phyloP scores from a whole-genome alignment of 441 rosid species.

The Populus trichocarpa region DNA sequence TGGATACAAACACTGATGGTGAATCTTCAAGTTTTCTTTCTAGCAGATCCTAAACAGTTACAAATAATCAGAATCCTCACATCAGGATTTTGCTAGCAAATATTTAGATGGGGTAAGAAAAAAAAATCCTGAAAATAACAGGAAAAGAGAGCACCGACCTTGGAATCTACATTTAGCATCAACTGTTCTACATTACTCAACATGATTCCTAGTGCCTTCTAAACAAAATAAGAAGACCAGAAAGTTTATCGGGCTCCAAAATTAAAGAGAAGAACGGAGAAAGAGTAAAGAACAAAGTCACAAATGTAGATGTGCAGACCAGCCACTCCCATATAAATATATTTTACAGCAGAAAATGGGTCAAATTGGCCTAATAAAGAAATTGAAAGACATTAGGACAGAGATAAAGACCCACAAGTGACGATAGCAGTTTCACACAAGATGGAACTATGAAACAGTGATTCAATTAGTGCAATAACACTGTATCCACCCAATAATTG shows the following conservation, averaged over 20 bases:
- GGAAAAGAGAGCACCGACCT: constrained; percentile 23
- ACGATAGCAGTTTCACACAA: constrained; percentile 25
- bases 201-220: constrained; percentile 17
- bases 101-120: background rate
- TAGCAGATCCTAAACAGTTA: constrained; percentile 22
- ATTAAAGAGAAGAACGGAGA: background rate
- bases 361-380: constrained; percentile 16
- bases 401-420: constrained; percentile 25
- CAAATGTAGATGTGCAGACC: constrained; percentile 13
- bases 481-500: background rate
- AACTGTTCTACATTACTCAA: constrained; percentile 20
- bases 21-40: constrained; percentile 28
- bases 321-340: constrained; percentile 1
- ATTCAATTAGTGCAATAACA: background rate
- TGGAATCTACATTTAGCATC: constrained; percentile 21
- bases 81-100: background rate
- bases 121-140: background rate
- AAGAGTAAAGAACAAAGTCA: background rate
- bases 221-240: background rate
- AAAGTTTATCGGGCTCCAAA: constrained; percentile 1
- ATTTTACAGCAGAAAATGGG: background rate
- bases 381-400: constrained; percentile 29
- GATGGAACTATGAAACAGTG: constrained; percentile 4
- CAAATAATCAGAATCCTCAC: background rate
- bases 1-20: constrained; percentile 26